Evolutionary conservation across 2,329 filamentous ascomycete genomes (phyloP).

Genomic region (Nothophaeocryptopus gaeumannii): DNA sequence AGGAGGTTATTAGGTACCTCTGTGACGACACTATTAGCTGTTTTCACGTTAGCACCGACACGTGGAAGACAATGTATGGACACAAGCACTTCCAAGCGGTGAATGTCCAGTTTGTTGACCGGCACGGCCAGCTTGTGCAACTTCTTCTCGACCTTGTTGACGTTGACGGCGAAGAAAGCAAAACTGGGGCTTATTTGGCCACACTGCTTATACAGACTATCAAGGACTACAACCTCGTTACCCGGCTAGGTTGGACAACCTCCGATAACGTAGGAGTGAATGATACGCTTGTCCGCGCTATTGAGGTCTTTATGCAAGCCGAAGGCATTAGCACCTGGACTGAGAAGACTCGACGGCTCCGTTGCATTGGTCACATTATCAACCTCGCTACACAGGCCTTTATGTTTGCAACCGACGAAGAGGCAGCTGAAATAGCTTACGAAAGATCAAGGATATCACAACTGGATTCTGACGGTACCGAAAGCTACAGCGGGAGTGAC

Average conservation of each 20-base stretch:
- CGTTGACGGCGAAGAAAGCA: neutral
- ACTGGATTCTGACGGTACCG: neutral
- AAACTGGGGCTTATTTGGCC: too few relatives aligned
- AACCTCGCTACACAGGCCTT: neutral
- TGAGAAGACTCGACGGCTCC: neutral
- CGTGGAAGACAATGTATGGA: neutral
- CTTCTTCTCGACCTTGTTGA: slow-evolving; percentile 1
- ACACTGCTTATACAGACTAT: neutral
- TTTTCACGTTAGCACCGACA: slow-evolving; percentile 1
- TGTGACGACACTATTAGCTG: neutral
- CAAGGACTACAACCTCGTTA: slow-evolving; percentile 1
- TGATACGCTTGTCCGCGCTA: neutral
- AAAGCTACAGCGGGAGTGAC: neutral
- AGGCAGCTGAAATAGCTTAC: neutral
- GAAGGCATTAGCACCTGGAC: neutral
- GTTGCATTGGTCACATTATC: slow-evolving; percentile 3
- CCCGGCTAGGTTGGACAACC: neutral
- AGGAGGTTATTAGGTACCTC: neutral
- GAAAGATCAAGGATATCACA: neutral
- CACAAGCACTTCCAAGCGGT: neutral
- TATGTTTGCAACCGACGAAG: neutral
- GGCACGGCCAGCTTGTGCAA: neutral
- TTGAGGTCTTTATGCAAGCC: neutral
- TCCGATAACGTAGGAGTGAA: slow-evolving; percentile 3
- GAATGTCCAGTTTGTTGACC: neutral